Conservation (phyloP, 257 asterid species). For the Penstemon eatonii region DNA sequence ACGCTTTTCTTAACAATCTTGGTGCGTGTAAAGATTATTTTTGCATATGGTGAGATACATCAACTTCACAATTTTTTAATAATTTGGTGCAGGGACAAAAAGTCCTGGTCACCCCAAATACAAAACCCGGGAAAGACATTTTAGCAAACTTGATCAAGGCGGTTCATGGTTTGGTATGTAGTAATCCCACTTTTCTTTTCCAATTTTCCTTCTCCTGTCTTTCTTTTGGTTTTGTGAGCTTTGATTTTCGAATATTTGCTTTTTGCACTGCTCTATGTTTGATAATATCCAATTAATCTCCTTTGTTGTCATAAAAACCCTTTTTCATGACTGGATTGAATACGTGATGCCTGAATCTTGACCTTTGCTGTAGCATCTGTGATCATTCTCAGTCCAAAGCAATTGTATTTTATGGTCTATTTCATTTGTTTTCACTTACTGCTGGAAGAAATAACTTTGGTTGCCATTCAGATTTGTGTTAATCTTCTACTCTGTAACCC, state of each 20-base stretch:
- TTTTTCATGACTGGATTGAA: no score
- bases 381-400: neutral
- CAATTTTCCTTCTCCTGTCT: constrained; percentile 16
- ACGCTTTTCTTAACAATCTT: neutral
- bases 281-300: no score
- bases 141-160: constrained; percentile 74
- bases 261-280: no score
- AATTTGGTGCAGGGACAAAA: constrained; percentile 68
- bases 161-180: constrained; percentile 83
- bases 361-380: neutral
- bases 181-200: neutral
- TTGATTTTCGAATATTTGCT: no score
- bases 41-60: neutral
- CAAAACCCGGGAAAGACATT: constrained; percentile 90
- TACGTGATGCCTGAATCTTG: no score
- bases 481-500: neutral
- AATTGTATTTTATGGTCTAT: neutral
- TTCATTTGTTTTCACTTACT: neutral
- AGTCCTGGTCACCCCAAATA: constrained; percentile 82
- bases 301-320: no score
- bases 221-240: neutral
- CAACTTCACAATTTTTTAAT: constrained; percentile 26
- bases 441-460: neutral
- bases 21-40: constrained; percentile 47
- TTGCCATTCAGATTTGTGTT: neutral